Base-by-base conservation (phyloP, 768 basidiomycete genomes). In the Phlebiopsis gigantea region DNA sequence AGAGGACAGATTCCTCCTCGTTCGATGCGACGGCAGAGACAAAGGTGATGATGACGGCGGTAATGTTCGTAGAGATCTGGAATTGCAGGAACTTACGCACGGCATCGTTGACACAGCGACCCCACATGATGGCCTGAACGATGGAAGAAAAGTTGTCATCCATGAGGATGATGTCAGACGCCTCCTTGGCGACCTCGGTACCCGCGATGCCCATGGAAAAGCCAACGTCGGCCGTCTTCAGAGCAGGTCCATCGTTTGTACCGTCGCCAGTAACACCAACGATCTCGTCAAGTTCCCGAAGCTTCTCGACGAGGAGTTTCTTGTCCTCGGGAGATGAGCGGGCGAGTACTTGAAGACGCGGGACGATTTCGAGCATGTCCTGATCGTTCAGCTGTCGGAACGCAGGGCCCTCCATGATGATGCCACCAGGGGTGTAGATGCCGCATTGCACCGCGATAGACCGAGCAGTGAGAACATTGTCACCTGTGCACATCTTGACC, bases 401-500 rank as follows among this genome's bases (percentile, higher is more conserved):
- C 4, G 87, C 79, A 0, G 96, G 96, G 0, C 97, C 95, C 68
- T 99, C 97, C 93, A 98, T 98, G 72, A 99, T 90, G 62, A 98
- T 82, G 28, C 97, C 97, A 24, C 95, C 95, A 2, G 88, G 72
- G 17, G 88, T 89, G 74, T 89, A 98, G 68, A 98, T 98, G 39
- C 95, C 94, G 65, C 96, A 98, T 66, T 99, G 96, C 1, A 81
- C 79, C 21, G 97, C 96, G 64, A 99, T 99, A 6, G 95, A 97
- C n/a, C 93, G 85, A 49, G 91, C 92, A 0, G 91, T 95, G 51
- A 98, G 83, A 49, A 94, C 92, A 62, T 97, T 98, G 71, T 98
- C 95, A 62, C 96, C 97, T 0, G 97, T 98, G 69, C 93, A 96
- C 95, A 98, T 99, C 75, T 97, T 98, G 74, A 98, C 86, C 22